Conservation (phyloP, 1,284 basidiomycete species). For the Cystobasidium sp. region DNA sequence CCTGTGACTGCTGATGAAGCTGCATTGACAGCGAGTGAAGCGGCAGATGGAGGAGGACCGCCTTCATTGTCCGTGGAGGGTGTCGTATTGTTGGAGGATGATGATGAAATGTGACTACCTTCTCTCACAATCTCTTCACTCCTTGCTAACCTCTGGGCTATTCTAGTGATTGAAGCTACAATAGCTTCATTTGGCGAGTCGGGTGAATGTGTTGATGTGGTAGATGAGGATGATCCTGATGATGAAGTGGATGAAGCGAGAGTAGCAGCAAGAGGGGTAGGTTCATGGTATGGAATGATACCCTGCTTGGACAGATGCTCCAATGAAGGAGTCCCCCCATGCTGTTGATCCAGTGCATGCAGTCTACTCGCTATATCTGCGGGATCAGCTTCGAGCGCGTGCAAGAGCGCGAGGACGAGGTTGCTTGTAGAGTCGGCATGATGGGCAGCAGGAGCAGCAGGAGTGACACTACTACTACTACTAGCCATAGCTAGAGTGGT, state of each 20-base stretch:
- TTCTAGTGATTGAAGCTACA: slow-evolving; percentile 28
- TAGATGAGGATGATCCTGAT: slow-evolving; percentile 12
- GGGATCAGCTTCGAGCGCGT: slow-evolving; percentile 52
- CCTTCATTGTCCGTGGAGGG: slow-evolving; percentile 7
- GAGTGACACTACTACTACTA: no score
- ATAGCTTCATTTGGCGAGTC: slow-evolving; percentile 23
- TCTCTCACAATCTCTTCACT: slow-evolving; percentile 45
- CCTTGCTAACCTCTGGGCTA: slow-evolving; percentile 38
- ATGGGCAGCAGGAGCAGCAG: no score
- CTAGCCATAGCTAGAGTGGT: no score
- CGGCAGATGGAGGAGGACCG: not conserved
- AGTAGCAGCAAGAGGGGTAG: slow-evolving; percentile 8
- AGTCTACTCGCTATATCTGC: slow-evolving; percentile 48
- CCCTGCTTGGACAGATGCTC: slow-evolving; percentile 30
- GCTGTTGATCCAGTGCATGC: slow-evolving; percentile 42
- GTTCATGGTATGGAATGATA: slow-evolving; percentile 42
- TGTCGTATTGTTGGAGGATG: not conserved
- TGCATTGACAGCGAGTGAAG: not conserved
- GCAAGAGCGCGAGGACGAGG: slow-evolving; percentile 52
- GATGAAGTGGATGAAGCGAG: slow-evolving; percentile 28
- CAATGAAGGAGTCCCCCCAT: slow-evolving; percentile 46
- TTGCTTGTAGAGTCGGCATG: slow-evolving; percentile 19
- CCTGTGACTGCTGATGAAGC: slow-evolving; percentile 7
- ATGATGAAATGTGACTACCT: not conserved
- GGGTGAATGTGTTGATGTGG: slow-evolving; percentile 8